Evolutionary conservation across 2,329 filamentous ascomycete species (phyloP), one percentile per base, ranked within the genome.

Genomic region (Podosphaera xanthii): DNA sequence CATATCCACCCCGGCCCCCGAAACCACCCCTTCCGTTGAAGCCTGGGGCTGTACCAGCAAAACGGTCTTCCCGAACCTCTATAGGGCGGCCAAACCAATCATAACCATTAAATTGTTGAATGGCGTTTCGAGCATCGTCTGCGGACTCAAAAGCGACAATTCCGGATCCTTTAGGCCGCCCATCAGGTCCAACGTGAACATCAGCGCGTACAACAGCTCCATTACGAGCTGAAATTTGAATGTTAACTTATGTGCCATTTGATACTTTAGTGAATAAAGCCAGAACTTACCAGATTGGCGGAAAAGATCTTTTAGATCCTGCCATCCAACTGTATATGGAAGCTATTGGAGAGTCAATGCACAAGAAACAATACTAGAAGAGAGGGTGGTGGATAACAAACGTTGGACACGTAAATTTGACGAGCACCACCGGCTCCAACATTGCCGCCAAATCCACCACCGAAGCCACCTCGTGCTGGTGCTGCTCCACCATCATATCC

Each of bases 241-340:
- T 22, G 50, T 34, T 53, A 53, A 34, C 5, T 50, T 35, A 54
- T 34, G 12, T 34, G 7, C 12, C 5, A n/a, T 2, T 62, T 34
- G 60, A 34, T 61, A 62, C 60, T 30, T 64, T 57, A 66, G 67
- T 64, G 62, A 61, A 57, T 61, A 57, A 58, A 59, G 65, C 61
- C 59, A 61, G 62, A 57, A 77, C 88, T 79, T 78, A 95, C 90
- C 87, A 74, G 92, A 90, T 79, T 96, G 90, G 69, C 92, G 87
- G 79, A 98, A 98, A 65, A 98, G 79, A 72, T 98, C 92, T 76
- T 98, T 98, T 66, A 98, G 76, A 72, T 98, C 92, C 75, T 98
- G 92, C 92, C 92, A 98, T 71, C 92, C 92, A 67, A 94, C 87
- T 64, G 88, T 94, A 75, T 90, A 98, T 30, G 92, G 92, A 66